These are phyloP conservation scores for Physocladia obscura DNA, from an alignment of 192 early-diverging fungal genomes.

Conservation along the genomic window DNA sequence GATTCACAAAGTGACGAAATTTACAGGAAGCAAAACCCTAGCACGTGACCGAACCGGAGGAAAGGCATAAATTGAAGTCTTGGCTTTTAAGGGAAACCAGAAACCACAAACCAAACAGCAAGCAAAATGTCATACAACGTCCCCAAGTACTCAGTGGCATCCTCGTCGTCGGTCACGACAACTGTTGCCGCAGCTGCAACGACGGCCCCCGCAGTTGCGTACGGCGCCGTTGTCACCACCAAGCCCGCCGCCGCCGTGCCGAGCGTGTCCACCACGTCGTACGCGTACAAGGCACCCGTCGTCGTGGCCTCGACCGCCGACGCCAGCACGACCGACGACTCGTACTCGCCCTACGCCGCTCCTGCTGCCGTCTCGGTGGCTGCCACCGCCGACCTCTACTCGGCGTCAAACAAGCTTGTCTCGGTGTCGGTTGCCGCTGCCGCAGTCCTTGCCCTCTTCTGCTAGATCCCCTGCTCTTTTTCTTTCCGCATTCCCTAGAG, in stretches of 20 bases:
- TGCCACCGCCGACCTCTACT: conserved; percentile 18
- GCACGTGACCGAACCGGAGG: not conserved
- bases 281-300: too few species aligned
- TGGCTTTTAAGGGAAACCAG: too few species aligned
- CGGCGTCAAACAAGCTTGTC: not conserved
- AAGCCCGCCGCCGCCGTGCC: not conserved
- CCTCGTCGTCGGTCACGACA: not conserved
- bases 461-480: not conserved
- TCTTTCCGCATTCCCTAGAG: not conserved
- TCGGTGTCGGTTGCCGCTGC: not conserved
- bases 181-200: not conserved
- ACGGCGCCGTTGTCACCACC: not conserved
- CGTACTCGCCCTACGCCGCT: too few species aligned
- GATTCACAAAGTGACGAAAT: not conserved
- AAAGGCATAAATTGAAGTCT: too few species aligned
- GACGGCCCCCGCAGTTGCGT: too few species aligned
- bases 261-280: too few species aligned
- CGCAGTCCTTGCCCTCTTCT: conserved; percentile 5
- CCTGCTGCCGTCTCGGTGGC: too few species aligned
- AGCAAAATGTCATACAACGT: not conserved
- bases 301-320: too few species aligned
- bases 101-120: too few species aligned
- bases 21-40: not conserved
- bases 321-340: too few species aligned
- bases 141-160: not conserved